Base-by-base conservation (phyloP, 2,329 filamentous ascomycete species). In the Beauveria sp. region DNA sequence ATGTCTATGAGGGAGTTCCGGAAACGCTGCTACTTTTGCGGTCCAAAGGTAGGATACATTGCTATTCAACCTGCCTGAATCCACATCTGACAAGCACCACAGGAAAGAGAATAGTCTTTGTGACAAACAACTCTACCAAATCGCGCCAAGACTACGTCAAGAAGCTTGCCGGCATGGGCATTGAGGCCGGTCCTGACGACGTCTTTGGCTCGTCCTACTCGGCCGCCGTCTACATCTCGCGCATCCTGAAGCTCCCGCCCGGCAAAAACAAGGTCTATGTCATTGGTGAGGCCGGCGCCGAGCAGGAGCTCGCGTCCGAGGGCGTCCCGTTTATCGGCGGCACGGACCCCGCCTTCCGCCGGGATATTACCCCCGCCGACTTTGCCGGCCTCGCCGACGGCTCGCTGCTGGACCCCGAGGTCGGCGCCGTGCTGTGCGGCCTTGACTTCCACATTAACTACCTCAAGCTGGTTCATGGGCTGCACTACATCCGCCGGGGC, bases 71-170 rank as follows among this genome's bases (percentile, higher is more conserved):
- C 9, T 4, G 14, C 9, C 5, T 62, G 45, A 60, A 34, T 4
- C 10, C 10, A 10, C 16, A 10, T 18, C 46, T 58, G 12, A 62
- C 46, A 43, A 34, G 1, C 3, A n/a, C 12, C 3, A 1, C 58
- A 95, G 93, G 91, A 71, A 71, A 99, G 76, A 88, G 88, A 72
- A 83, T 95, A 40, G 87, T 99, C 60, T 99, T 99, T 72, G 95
- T 99, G 58, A 99, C 95, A 46, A 99, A 99, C 79, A 99, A 99
- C 79, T 97, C 92, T 71, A 98, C 95, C 62, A 99, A 99, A 74
- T 96, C 93, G 12, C 89, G 95, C 61, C 80, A 84, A 55, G 92
- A 97, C 73, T 99, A 99, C 77, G 88, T 89, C 73, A 91, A 93
- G 79, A 99, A 98, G 72, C 87, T 99, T 63, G 85, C 89, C 52